Percentiles rank a stretch among this genome's conserved stretches.
Conservation (phyloP, 345 rosid genomes). For the Gossypium anomalum region DNA sequence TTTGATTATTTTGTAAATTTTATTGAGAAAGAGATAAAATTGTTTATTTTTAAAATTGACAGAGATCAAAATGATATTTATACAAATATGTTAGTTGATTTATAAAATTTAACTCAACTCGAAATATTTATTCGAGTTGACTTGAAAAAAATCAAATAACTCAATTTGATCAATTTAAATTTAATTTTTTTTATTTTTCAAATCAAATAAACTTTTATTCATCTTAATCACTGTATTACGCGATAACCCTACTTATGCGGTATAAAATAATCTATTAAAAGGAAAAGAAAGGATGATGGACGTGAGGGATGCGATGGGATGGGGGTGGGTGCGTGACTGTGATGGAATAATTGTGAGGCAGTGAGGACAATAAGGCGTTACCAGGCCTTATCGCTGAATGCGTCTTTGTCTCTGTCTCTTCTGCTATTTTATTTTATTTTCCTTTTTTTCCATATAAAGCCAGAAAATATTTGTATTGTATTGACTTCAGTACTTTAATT, state of each 20-base stretch:
- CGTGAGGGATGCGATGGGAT: not conserved
- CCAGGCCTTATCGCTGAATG: not conserved
- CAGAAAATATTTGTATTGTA: not conserved
- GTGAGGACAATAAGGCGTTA: not conserved
- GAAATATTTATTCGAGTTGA: fast-evolving
- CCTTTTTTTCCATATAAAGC: not conserved
- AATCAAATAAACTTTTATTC: too few relatives aligned
- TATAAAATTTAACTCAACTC: too few relatives aligned
- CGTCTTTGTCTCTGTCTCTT: not conserved
- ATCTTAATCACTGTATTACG: too few relatives aligned
- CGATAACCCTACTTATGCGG: not conserved
- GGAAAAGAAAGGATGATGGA: not conserved
- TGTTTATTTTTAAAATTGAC: fast-evolving
- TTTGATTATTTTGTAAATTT: too few relatives aligned
- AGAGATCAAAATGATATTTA: too few relatives aligned
- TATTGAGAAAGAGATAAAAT: too few relatives aligned
- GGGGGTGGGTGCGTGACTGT: not conserved
- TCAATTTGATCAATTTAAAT: too few relatives aligned
- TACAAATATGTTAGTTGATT: too few relatives aligned
- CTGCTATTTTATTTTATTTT: not conserved
- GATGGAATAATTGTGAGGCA: not conserved
- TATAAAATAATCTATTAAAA: not conserved
- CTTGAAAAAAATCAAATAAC: too few relatives aligned
- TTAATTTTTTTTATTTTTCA: too few relatives aligned
- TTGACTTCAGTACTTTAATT: not conserved